phyloP scores from a whole-genome alignment of 2,329 filamentous ascomycete genomes.

The Blastomyces gilchristii region DNA sequence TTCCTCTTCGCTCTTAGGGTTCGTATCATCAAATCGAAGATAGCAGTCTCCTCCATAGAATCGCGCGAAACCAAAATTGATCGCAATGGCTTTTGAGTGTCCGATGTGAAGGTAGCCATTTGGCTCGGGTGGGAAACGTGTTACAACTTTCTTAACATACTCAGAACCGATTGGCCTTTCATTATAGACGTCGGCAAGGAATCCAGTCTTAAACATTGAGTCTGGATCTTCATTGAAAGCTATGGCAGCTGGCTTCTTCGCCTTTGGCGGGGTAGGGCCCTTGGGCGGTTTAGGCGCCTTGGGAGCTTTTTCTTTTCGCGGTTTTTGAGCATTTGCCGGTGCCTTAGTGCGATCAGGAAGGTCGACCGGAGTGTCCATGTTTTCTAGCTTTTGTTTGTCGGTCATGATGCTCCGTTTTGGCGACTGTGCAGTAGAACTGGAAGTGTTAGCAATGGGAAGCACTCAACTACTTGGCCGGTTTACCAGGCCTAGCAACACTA shows the following conservation, averaged over 20 bases:
- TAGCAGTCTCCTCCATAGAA: slow-evolving; percentile 70
- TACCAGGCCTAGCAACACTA: background rate
- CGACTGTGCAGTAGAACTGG: background rate
- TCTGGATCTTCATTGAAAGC: slow-evolving; percentile 38
- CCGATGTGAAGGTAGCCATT: slow-evolving; percentile 92
- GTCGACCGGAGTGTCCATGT: slow-evolving; percentile 2
- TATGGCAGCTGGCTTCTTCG: slow-evolving; percentile 21
- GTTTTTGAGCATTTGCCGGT: slow-evolving; percentile 24
- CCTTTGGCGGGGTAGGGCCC: slow-evolving; percentile 23
- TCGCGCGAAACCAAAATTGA: slow-evolving; percentile 92
- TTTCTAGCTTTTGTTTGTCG: background rate
- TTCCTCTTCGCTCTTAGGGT: slow-evolving; percentile 86
- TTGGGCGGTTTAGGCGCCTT: slow-evolving; percentile 27
- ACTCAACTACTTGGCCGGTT: background rate
- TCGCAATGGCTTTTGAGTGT: slow-evolving; percentile 87
- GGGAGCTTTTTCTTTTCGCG: slow-evolving; percentile 42
- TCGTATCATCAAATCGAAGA: slow-evolving; percentile 85
- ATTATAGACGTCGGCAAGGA: slow-evolving; percentile 61
- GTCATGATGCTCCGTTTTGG: background rate
- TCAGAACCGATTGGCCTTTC: slow-evolving; percentile 48
- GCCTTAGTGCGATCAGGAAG: slow-evolving; percentile 7
- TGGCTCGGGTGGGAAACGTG: slow-evolving; percentile 74
- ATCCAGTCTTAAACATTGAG: slow-evolving; percentile 71
- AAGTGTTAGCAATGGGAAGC: background rate
- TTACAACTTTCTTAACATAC: slow-evolving; percentile 39